A percentile compares a stretch with the other conserved stretches of the same genome.
These are phyloP conservation scores for Diplodia intermedia DNA, from an alignment of 2,329 filamentous ascomycete genomes.

Conservation along the genomic window DNA sequence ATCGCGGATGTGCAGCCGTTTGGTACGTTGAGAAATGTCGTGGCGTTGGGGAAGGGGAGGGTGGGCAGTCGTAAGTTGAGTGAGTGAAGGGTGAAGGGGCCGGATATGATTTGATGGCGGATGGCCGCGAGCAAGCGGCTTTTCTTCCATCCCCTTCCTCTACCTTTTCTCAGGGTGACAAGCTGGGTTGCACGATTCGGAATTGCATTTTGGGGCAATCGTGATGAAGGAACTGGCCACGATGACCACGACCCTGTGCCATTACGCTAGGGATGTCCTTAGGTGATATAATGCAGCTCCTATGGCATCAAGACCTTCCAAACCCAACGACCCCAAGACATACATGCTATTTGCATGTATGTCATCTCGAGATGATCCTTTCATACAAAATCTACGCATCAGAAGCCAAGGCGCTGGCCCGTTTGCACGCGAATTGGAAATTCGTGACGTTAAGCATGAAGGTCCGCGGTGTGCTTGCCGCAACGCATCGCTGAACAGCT, in stretches of 20 bases:
- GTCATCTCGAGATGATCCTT: neutral
- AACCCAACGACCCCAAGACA: neutral
- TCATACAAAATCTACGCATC: neutral
- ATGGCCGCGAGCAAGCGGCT: too few relatives aligned
- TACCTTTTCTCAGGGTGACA: too few relatives aligned
- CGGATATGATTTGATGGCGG: too few relatives aligned
- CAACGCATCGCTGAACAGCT: neutral
- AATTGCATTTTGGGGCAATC: too few relatives aligned
- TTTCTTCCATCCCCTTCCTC: too few relatives aligned
- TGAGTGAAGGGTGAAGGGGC: neutral
- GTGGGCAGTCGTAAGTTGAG: slow-evolving; percentile 8
- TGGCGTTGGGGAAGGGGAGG: slow-evolving; percentile 42
- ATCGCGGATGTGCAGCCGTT: slow-evolving; percentile 90
- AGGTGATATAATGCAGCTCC: neutral
- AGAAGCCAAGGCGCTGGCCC: neutral
- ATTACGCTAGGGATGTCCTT: too few relatives aligned
- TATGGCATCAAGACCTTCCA: neutral
- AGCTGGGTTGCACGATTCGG: too few relatives aligned
- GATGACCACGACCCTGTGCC: too few relatives aligned
- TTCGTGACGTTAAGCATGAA: neutral
- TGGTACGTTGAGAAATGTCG: slow-evolving; percentile 75
- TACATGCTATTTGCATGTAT: neutral
- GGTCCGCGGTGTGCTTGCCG: neutral
- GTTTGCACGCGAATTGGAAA: neutral
- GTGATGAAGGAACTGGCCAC: too few relatives aligned